Evolutionary conservation across 208 protist species (phyloP), one percentile per base, ranked within the genome.

Genomic region (Acanthamoeba divionensis): DNA sequence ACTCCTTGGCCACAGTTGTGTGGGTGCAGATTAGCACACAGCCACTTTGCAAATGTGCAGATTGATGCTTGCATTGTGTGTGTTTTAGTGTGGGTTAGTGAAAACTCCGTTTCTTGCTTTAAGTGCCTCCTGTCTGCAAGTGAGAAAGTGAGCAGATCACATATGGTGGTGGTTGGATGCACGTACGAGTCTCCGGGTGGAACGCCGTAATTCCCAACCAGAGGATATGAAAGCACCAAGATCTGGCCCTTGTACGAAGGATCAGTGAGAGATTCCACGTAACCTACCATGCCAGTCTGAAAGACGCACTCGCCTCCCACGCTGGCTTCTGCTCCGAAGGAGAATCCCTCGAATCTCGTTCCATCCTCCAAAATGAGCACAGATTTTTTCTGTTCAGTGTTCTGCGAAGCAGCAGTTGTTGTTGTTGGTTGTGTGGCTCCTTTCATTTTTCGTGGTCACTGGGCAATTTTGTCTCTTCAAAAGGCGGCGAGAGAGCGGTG

Each of bases 171-270:
- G 65, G 41, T 15, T 73, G 31, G 65, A n/a, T 57, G n/a, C 52
- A 24, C 24, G 73, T 15, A 73, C 65, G 18, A 18, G 12, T 90
- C 63, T 44, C 79, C 63, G 10, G 60, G 63, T 26, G 98, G 98
- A 41, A 98, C 95, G 85, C 98, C 98, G 91, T 99, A 99, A 95
- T 99, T 99, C 75, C 98, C 98, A 52, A 99, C 96, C 90, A 99
- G 95, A 21, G 98, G 98, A 60, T 97, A 98, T 15, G 98, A 99
- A 13, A 99, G 93, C 10, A 99, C 97, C 24, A 99, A 95, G 79
- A 99, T 99, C 92, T 99, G 98, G 31, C 97, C 98, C 8, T 96
- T 92, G 95, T 99, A 99, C 8, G 98, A 99, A 2, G 98, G 98
- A 94, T 99, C 98, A 2, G 98, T 99, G 10, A 99, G 93, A 18